These are phyloP conservation scores for Pythium angustatum DNA, from an alignment of 352 stramenopile species.

Conservation along the genomic window DNA sequence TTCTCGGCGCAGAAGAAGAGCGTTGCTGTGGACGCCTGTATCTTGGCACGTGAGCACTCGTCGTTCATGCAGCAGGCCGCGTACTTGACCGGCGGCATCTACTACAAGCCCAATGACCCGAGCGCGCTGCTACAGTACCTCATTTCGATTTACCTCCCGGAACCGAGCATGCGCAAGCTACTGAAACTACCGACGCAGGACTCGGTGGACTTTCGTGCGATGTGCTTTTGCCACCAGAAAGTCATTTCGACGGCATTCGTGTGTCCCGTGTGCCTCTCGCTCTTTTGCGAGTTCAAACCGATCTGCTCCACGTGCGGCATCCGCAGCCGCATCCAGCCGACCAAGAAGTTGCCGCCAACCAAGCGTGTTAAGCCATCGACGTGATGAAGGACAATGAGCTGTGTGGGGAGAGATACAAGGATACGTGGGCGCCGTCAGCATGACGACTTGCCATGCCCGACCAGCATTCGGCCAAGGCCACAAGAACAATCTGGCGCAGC, in stretches of 20 bases:
- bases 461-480: conserved; percentile 11
- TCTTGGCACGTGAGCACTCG: conserved; percentile 73
- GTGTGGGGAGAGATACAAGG: not conserved
- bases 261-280: conserved; percentile 85
- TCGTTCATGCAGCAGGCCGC: conserved; percentile 88
- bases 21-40: conserved; percentile 80
- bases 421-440: too few species aligned
- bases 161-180: conserved; percentile 76
- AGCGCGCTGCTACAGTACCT: conserved; percentile 81
- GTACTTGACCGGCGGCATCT: conserved; percentile 85
- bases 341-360: conserved; percentile 57
- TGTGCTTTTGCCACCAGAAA: conserved; percentile 88
- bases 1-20: conserved; percentile 89
- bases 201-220: conserved; percentile 86
- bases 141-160: conserved; percentile 84
- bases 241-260: conserved; percentile 85
- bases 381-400: too few species aligned
- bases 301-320: conserved; percentile 89
- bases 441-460: too few species aligned
- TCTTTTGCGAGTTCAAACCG: conserved; percentile 87
- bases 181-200: conserved; percentile 84
- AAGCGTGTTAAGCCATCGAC: conserved; percentile 36
- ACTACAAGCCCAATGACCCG: conserved; percentile 80
- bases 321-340: conserved; percentile 75
- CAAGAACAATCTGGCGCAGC: conserved; percentile 28